Conservation (phyloP, 1,284 basidiomycete species). For the Trichosporon coremiiforme region DNA sequence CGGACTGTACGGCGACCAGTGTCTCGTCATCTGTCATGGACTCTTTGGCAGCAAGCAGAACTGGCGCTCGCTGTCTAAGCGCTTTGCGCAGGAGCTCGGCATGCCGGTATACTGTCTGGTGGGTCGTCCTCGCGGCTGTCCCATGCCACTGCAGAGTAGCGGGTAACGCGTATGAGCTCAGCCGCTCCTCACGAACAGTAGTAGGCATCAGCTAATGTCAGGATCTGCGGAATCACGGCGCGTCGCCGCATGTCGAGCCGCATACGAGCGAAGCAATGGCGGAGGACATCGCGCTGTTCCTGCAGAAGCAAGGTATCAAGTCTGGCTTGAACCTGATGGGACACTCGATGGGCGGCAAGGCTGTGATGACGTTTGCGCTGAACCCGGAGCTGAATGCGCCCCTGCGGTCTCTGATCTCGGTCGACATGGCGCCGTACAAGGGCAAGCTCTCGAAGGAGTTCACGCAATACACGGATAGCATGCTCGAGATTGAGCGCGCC, state of each 20-base stretch:
- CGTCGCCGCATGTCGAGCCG: conserved; percentile 59
- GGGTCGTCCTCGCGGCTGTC: conserved; percentile 27
- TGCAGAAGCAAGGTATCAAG: conserved; percentile 53
- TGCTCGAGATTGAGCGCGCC: conserved; percentile 59
- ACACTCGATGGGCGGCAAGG: conserved; percentile 64
- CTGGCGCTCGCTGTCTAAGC: conserved; percentile 61
- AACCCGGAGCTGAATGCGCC: conserved; percentile 51
- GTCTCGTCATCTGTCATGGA: conserved; percentile 59
- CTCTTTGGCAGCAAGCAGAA: conserved; percentile 63
- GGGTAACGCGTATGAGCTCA: no score
- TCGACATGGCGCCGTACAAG: conserved; percentile 61
- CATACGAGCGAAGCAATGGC: conserved; percentile 59
- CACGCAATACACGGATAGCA: conserved; percentile 57
- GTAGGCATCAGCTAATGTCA: no score
- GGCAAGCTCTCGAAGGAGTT: conserved; percentile 61
- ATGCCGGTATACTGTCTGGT: conserved; percentile 61
- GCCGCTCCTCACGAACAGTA: no score
- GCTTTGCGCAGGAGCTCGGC: conserved; percentile 57
- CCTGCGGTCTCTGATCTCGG: conserved; percentile 58
- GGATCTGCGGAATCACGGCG: conserved; percentile 63
- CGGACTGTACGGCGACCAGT: conserved; percentile 39
- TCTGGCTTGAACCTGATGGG: conserved; percentile 59
- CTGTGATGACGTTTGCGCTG: conserved; percentile 60
- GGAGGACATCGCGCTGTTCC: conserved; percentile 57
- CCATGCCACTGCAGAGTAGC: no score